Percentiles rank a stretch among this genome's conserved stretches.
phyloP scores from a whole-genome alignment of 1,284 basidiomycete genomes.

The Trichosporon asahii region DNA sequence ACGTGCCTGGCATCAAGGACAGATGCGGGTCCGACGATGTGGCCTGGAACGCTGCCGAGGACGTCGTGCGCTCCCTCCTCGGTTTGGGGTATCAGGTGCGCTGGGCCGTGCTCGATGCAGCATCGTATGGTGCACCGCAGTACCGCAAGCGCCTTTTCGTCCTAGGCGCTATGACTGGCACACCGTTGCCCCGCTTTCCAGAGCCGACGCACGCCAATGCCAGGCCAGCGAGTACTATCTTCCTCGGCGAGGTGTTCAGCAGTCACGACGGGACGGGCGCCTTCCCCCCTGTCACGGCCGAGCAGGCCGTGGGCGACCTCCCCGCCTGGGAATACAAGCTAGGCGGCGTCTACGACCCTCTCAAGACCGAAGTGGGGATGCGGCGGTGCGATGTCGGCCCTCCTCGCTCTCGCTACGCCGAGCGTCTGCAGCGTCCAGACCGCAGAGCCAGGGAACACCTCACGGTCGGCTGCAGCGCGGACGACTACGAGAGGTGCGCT shows the following conservation, averaged over 20 bases:
- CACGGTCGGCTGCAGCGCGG: conserved; percentile 14
- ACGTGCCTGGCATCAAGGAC: conserved; percentile 35
- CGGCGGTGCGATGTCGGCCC: background rate
- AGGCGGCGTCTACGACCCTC: background rate
- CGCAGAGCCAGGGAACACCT: conserved; percentile 22
- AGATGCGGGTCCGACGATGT: background rate
- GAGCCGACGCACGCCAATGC: conserved; percentile 34
- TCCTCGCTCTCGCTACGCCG: background rate
- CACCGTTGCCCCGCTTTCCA: conserved; percentile 33
- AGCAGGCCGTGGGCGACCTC: conserved; percentile 32
- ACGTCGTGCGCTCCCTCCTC: conserved; percentile 23
- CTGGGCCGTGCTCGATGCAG: conserved; percentile 28
- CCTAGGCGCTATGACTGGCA: conserved; percentile 27
- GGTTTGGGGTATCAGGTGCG: conserved; percentile 32
- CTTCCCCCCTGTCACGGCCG: conserved; percentile 27
- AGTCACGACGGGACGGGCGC: conserved; percentile 21
- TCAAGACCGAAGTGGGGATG: background rate
- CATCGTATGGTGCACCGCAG: conserved; percentile 36
- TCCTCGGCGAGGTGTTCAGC: background rate
- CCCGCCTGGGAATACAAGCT: conserved; percentile 21
- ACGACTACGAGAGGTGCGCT: conserved; percentile 23
- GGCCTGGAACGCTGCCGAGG: conserved; percentile 6
- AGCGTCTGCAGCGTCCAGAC: background rate
- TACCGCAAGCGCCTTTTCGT: conserved; percentile 33
- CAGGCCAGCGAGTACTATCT: conserved; percentile 6